These are phyloP conservation scores for Talaromyces rugulosus DNA, from an alignment of 2,329 filamentous ascomycete genomes.

Conservation along the genomic window DNA sequence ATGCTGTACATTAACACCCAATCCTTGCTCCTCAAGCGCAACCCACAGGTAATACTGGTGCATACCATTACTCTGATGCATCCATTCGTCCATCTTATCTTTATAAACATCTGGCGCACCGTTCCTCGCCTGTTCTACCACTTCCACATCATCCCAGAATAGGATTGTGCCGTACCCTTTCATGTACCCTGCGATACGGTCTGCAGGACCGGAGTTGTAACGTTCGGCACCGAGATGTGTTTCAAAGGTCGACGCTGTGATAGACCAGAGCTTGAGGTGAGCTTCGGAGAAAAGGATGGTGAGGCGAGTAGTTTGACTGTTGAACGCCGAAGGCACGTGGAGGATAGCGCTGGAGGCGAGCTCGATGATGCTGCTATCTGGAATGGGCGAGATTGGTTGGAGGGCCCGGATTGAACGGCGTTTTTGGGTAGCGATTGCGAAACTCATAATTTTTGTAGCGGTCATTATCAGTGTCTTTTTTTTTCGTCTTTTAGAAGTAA, in stretches of 20 bases:
- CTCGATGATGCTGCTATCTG: constrained; percentile 27
- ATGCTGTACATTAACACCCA: constrained; percentile 86
- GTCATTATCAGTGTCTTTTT: not conserved
- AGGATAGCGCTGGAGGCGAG: constrained; percentile 48
- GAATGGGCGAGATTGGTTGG: constrained; percentile 29
- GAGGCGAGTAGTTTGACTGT: constrained; percentile 75
- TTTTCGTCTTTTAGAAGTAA: not conserved
- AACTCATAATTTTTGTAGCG: not conserved
- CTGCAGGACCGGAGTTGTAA: constrained; percentile 49
- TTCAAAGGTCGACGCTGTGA: constrained; percentile 56
- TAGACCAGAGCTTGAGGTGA: constrained; percentile 70
- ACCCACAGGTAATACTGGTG: constrained; percentile 74
- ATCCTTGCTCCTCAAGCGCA: constrained; percentile 73
- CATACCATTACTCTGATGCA: constrained; percentile 72
- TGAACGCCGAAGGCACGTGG: constrained; percentile 75
- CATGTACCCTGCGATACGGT: not conserved
- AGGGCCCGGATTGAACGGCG: constrained; percentile 29
- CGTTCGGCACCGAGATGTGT: constrained; percentile 37
- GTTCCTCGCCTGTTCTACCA: constrained; percentile 56
- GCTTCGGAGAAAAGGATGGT: constrained; percentile 76
- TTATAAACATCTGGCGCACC: constrained; percentile 65
- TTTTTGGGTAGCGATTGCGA: not conserved
- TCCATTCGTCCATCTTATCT: constrained; percentile 75
- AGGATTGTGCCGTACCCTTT: constrained; percentile 73
- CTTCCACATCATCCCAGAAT: constrained; percentile 74